Evolutionary conservation across 2,329 filamentous ascomycete species (phyloP).

Genomic region (Diaporthe nobilis): DNA sequence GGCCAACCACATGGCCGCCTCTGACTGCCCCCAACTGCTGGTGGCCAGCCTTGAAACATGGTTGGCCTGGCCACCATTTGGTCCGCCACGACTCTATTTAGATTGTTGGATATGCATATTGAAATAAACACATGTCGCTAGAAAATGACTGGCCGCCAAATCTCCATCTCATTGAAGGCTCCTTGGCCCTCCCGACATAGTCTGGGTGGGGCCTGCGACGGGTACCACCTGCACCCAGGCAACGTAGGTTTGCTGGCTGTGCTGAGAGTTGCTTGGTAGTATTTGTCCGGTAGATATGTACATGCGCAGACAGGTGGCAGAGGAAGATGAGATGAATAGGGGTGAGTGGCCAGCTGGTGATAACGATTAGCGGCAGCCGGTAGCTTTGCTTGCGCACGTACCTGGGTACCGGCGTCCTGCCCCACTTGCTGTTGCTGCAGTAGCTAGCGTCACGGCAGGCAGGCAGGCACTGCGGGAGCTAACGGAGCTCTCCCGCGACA

Average conservation of each 20-base stretch:
- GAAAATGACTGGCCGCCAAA: neutral
- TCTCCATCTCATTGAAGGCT: neutral
- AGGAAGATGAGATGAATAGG: constrained; percentile 10
- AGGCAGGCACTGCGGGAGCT: constrained; percentile 26
- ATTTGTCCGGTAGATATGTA: too few relatives aligned
- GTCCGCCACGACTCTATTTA: constrained; percentile 18
- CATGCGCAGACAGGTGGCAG: neutral
- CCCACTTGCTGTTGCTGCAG: constrained; percentile 26
- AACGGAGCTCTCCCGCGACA: constrained; percentile 29
- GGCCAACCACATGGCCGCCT: constrained; percentile 3
- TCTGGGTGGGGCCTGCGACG: neutral
- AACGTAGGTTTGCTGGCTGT: neutral
- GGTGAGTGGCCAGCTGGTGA: neutral
- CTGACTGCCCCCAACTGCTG: neutral
- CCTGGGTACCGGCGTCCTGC: neutral
- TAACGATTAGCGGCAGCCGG: neutral
- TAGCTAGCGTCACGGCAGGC: constrained; percentile 24
- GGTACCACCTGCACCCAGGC: neutral
- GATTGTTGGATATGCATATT: constrained; percentile 15
- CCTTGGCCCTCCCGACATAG: neutral
- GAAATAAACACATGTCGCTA: constrained; percentile 4
- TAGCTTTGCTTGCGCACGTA: neutral
- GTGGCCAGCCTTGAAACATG: constrained; percentile 25
- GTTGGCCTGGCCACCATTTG: constrained; percentile 23
- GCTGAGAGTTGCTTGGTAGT: neutral